Percentiles rank a stretch among this genome's conserved stretches.
phyloP scores from a whole-genome alignment of 306 rosid species.

The Gastrolobium bilobum region DNA sequence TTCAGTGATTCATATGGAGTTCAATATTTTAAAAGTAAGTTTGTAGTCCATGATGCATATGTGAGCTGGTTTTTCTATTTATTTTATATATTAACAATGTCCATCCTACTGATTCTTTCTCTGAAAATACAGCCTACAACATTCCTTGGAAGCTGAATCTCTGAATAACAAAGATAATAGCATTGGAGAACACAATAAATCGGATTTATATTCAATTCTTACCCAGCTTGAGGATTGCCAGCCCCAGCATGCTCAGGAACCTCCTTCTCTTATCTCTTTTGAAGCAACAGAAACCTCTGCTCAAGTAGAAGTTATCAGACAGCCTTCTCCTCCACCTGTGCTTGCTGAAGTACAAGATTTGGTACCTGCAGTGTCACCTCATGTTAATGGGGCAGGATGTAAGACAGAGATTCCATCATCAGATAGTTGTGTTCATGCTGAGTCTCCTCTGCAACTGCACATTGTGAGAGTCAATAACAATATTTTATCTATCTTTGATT shows the following conservation, averaged over 20 bases:
- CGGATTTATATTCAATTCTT: conserved; percentile 56
- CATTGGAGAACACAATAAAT: conserved; percentile 53
- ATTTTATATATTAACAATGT: conserved; percentile 34
- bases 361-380: conserved; percentile 75
- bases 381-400: conserved; percentile 59
- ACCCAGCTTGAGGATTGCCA: conserved; percentile 54
- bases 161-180: conserved; percentile 54
- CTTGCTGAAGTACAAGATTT: conserved; percentile 92
- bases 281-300: conserved; percentile 65
- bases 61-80: conserved; percentile 24
- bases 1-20: conserved; percentile 34
- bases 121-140: conserved; percentile 65
- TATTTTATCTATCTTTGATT: conserved; percentile 1
- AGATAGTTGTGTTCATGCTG: conserved; percentile 67
- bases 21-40: conserved; percentile 20
- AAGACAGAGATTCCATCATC: conserved; percentile 58
- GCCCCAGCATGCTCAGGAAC: conserved; percentile 56
- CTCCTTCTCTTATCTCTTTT: conserved; percentile 84
- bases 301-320: conserved; percentile 72
- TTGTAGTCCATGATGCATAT: conserved; percentile 25
- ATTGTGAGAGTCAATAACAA: conserved; percentile 69
- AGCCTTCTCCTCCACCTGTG: conserved; percentile 95
- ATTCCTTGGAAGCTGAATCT: conserved; percentile 57
- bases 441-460: conserved; percentile 84
- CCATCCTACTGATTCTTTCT: conserved; percentile 37